A percentile compares a stretch with the other conserved stretches of the same genome.
These are phyloP conservation scores for Talaromyces sp. DNA, from an alignment of 2,329 filamentous ascomycete genomes.

Conservation along the genomic window DNA sequence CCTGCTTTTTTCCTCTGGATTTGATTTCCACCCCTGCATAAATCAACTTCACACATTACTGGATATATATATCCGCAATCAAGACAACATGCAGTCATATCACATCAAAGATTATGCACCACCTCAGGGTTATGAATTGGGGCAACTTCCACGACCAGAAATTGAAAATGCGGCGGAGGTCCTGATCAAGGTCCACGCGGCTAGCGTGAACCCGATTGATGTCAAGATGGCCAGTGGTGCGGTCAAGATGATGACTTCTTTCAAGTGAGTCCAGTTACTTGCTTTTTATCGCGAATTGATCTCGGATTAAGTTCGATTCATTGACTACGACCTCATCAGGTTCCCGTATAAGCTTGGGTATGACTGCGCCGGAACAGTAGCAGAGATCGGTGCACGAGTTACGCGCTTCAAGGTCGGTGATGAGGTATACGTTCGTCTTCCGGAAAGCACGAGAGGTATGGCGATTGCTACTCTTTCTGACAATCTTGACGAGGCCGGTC, in stretches of 20 bases:
- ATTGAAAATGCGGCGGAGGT: constrained; percentile 23
- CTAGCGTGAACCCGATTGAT: constrained; percentile 46
- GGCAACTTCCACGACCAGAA: constrained; percentile 18
- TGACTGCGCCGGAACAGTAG: constrained; percentile 40
- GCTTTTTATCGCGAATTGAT: neutral
- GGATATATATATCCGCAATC: neutral
- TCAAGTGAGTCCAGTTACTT: constrained; percentile 23
- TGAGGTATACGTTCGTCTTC: constrained; percentile 36
- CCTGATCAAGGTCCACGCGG: constrained; percentile 37
- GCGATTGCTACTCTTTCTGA: neutral
- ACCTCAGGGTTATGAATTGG: constrained; percentile 24
- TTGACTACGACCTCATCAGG: constrained; percentile 19
- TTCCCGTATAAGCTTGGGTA: constrained; percentile 45
- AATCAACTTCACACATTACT: neutral
- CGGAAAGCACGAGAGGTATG: constrained; percentile 29
- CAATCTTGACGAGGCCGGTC: neutral
- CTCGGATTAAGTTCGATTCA: neutral
- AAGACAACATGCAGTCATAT: constrained; percentile 22
- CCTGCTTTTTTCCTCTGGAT: neutral
- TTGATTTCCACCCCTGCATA: too few species aligned
- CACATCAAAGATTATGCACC: constrained; percentile 19
- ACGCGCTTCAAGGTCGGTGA: constrained; percentile 38
- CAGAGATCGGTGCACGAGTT: constrained; percentile 32
- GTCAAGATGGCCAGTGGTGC: constrained; percentile 40
- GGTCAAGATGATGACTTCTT: constrained; percentile 30